Conservation (phyloP, 148 eudicot genomes). For the Rhododendron molle region DNA sequence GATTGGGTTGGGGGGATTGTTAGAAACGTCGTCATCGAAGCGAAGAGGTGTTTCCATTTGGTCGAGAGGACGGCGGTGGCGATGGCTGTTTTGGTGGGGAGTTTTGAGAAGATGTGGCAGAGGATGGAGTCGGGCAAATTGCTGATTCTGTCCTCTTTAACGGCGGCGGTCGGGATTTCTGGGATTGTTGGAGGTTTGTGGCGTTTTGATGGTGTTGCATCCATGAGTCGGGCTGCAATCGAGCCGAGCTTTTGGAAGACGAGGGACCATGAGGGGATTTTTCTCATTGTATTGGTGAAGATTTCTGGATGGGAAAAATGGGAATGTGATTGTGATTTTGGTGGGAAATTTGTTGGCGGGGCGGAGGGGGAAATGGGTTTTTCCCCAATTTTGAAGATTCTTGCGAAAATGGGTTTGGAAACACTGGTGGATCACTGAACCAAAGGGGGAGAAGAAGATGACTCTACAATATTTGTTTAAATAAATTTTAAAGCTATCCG, state of each 20-base stretch:
- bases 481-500: accelerated
- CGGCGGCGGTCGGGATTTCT: neutral
- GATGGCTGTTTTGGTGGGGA: neutral
- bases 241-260: too few species aligned
- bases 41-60: neutral
- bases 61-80: neutral
- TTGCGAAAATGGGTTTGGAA: too few species aligned
- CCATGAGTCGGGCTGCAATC: neutral
- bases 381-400: too few species aligned
- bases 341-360: neutral
- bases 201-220: neutral
- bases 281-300: too few species aligned
- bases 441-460: too few species aligned
- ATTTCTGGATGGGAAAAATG: too few species aligned
- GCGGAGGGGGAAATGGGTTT: neutral
- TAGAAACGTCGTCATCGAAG: neutral
- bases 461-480: too few species aligned
- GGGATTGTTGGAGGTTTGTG: neutral
- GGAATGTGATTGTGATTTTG: neutral
- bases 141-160: neutral
- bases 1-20: neutral
- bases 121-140: neutral
- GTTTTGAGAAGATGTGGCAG: neutral
- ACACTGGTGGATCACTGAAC: too few species aligned
- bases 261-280: too few species aligned